Conservation (phyloP, 2,329 filamentous ascomycete species). For the Aureobasidium uvarum region DNA sequence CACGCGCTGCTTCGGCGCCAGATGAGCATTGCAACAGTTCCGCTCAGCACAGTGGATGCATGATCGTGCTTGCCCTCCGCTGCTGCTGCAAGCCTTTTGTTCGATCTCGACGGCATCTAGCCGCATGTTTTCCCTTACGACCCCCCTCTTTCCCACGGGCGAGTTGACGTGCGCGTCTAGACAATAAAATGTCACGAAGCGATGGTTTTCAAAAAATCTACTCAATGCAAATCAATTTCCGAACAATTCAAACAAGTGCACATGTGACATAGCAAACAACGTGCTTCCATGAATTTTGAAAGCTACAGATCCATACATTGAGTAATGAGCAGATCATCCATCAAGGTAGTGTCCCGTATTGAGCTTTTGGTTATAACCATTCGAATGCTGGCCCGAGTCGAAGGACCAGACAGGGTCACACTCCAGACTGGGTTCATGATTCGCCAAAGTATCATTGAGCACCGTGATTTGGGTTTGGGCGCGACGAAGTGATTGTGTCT, state of each 20-base stretch:
- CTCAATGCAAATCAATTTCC: constrained; percentile 27
- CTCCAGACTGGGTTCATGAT: background rate
- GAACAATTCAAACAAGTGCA: background rate
- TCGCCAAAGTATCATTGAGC: background rate
- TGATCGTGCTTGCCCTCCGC: constrained; percentile 11
- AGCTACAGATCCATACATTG: background rate
- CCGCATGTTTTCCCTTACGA: constrained; percentile 25
- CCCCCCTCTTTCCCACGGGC: constrained; percentile 24
- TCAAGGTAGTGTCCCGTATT: constrained; percentile 1
- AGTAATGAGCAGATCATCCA: background rate
- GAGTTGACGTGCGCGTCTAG: constrained; percentile 26
- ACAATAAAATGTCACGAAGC: constrained; percentile 29
- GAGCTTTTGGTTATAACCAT: background rate
- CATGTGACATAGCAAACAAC: background rate
- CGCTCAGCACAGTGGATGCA: constrained; percentile 1
- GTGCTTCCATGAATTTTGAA: background rate
- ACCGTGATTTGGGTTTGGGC: background rate
- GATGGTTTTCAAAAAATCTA: constrained; percentile 28
- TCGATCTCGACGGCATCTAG: constrained; percentile 27
- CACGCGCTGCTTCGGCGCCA: constrained; percentile 30
- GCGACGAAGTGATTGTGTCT: no score
- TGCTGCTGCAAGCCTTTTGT: constrained; percentile 23
- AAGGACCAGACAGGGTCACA: background rate
- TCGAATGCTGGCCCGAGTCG: background rate
- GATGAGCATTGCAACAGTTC: constrained; percentile 25